A percentile compares a stretch with the other conserved stretches of the same genome.
phyloP scores from a whole-genome alignment of 1,284 basidiomycete genomes.

The Austropuccinia psidii region DNA sequence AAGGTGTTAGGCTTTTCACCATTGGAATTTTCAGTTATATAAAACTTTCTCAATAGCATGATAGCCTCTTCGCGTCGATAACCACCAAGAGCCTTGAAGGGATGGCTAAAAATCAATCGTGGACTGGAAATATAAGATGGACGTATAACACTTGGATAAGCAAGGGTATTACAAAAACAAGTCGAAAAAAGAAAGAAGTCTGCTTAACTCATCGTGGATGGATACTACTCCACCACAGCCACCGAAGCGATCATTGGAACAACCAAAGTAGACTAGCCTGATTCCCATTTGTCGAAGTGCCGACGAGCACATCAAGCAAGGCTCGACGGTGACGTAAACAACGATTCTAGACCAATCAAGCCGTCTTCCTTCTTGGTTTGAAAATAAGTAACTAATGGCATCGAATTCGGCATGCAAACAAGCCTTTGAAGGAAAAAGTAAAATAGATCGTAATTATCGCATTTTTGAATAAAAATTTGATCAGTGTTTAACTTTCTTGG shows the following conservation, averaged over 20 bases:
- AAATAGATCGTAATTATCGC: neutral
- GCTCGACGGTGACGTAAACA: conserved; percentile 97
- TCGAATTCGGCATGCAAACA: conserved; percentile 97
- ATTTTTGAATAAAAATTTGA: neutral
- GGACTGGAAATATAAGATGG: too few species aligned
- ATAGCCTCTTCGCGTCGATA: conserved; percentile 88
- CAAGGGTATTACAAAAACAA: too few species aligned
- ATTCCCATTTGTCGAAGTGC: conserved; percentile 91
- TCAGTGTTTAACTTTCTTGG: neutral
- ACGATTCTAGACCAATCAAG: conserved; percentile 65
- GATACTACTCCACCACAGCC: conserved; percentile 92
- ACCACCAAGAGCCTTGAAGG: conserved; percentile 71
- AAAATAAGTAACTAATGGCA: conserved; percentile 77
- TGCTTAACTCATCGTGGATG: conserved; percentile 65
- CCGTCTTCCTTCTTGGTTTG: conserved; percentile 16
- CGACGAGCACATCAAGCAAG: conserved; percentile 98
- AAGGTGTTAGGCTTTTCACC: conserved; percentile 56
- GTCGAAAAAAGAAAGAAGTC: neutral
- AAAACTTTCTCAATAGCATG: conserved; percentile 86
- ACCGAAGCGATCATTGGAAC: conserved; percentile 92
- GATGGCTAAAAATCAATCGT: conserved; percentile 53
- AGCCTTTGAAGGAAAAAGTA: conserved; percentile 56
- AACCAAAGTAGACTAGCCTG: conserved; percentile 82
- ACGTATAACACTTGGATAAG: too few species aligned
- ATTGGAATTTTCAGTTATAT: conserved; percentile 87